phyloP scores from a whole-genome alignment of 768 basidiomycete genomes.

The Lentinula sp. region DNA sequence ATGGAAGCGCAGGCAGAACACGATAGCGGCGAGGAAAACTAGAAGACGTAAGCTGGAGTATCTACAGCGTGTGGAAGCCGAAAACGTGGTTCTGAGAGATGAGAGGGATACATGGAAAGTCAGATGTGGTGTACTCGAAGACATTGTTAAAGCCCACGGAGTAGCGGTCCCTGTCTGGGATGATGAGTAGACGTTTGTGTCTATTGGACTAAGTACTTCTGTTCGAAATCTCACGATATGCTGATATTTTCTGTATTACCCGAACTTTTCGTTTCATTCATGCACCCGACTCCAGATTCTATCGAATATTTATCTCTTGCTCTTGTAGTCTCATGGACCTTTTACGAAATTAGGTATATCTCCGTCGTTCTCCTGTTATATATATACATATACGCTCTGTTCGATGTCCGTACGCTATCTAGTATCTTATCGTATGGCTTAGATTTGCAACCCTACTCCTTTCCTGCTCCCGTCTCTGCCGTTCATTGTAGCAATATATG shows the following conservation, averaged over 20 bases:
- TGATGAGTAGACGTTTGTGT: not conserved
- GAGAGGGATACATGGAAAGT: constrained; percentile 48
- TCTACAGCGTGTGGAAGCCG: constrained; percentile 44
- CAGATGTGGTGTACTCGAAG: constrained; percentile 28
- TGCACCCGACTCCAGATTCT: not conserved
- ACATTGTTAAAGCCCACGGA: constrained; percentile 36
- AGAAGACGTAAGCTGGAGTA: constrained; percentile 63
- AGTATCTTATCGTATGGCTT: too few relatives aligned
- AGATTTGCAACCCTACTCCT: too few relatives aligned
- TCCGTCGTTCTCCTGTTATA: not conserved
- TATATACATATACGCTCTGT: not conserved
- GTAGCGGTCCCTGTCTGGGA: not conserved
- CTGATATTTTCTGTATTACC: not conserved
- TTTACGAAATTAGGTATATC: too few relatives aligned
- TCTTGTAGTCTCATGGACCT: not conserved
- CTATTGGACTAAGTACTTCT: not conserved
- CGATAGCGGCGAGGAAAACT: constrained; percentile 59
- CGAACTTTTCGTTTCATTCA: not conserved
- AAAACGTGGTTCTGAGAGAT: constrained; percentile 29
- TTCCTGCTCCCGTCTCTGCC: too few relatives aligned
- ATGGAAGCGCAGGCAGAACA: constrained; percentile 63
- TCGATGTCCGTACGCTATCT: not conserved
- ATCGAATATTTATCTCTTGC: not conserved
- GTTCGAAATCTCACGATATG: not conserved
- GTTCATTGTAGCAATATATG: too few relatives aligned